These are phyloP conservation scores for Conringia planisiliqua DNA, from an alignment of 345 rosid species.

Conservation along the genomic window DNA sequence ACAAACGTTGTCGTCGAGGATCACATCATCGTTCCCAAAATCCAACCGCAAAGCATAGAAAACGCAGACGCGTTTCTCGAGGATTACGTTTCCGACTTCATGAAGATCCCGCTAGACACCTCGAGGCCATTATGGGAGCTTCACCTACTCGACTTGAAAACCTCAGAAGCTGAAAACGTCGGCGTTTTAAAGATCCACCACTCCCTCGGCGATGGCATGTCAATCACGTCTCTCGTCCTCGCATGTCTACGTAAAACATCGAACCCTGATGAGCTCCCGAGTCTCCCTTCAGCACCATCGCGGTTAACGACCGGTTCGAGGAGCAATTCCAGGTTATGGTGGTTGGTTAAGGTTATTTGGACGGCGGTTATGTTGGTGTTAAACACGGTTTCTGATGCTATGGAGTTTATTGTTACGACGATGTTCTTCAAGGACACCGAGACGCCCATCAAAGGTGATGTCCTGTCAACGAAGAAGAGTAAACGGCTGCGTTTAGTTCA, in stretches of 20 bases:
- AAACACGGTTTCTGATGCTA: conserved; percentile 51
- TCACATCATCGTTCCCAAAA: conserved; percentile 48
- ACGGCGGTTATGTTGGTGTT: conserved; percentile 31
- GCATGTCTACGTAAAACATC: conserved; percentile 55
- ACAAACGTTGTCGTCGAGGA: conserved; percentile 50
- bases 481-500: conserved; percentile 41
- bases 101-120: conserved; percentile 46
- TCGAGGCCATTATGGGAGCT: conserved; percentile 80
- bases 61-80: conserved; percentile 55
- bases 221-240: conserved; percentile 56
- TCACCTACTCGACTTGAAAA: conserved; percentile 62
- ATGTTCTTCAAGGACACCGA: conserved; percentile 44
- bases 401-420: conserved; percentile 38
- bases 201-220: conserved; percentile 54
- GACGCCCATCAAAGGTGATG: conserved; percentile 49
- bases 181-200: conserved; percentile 51
- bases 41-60: conserved; percentile 36
- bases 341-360: conserved; percentile 46
- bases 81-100: conserved; percentile 56
- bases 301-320: neutral
- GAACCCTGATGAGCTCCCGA: conserved; percentile 61
- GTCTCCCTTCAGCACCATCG: conserved; percentile 22
- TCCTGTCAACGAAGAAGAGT: neutral
- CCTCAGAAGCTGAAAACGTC: conserved; percentile 56
- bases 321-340: conserved; percentile 26